Base-by-base conservation (phyloP, 192 early-diverging fungal species). In the Dissophora ornata region DNA sequence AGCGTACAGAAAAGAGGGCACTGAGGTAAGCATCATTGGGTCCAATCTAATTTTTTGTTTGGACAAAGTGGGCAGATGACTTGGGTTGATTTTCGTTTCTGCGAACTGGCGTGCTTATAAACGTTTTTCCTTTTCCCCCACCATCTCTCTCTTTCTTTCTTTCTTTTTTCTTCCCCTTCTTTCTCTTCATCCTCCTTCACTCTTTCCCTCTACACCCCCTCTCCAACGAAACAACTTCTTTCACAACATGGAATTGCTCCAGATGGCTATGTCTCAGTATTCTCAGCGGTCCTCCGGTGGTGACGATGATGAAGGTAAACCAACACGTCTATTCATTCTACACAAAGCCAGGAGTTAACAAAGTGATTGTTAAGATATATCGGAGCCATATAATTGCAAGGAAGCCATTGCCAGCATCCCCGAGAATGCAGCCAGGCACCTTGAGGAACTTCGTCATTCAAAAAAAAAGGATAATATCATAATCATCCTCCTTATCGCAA, bases 191-290 rank as follows among this genome's bases (percentile, higher is more conserved):
- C 16, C n/a, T 49, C 19, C 19, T 34, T 19, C 41, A 18, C 33
- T 42, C 40, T 30, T 32, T 30, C 3, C 30, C 28, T 30, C 16
- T 30, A 13, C 25, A 15, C 15, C 29, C 11, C 28, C 50, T 18
- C 28, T 32, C 7, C 28, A 24, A 8, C 47, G n/a, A 18, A 24
- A 3, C 22, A 10, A 49, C 47, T 5, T 49, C 24, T 38, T 9
- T 38, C 36, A 38, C n/a, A 38, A 0, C 28, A 67, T 67, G 64
- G 64, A 67, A 56, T 54, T 67, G 32, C 32, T 67, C 40, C 22
- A 56, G 41, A 11, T 1, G 15, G 53, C 51, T 3, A 15, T 47
- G 3, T n/a, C 0, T 0, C 15, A 33, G 53, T 46, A 61, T 30
- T 30, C 44, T 3, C n/a, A n/a, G n/a, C n/a, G n/a, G n/a, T 4